Percentiles rank a stretch among this genome's conserved stretches.
Evolutionary conservation across 805 yeast genomes (phyloP).

Genomic region (Candida patagonica): DNA sequence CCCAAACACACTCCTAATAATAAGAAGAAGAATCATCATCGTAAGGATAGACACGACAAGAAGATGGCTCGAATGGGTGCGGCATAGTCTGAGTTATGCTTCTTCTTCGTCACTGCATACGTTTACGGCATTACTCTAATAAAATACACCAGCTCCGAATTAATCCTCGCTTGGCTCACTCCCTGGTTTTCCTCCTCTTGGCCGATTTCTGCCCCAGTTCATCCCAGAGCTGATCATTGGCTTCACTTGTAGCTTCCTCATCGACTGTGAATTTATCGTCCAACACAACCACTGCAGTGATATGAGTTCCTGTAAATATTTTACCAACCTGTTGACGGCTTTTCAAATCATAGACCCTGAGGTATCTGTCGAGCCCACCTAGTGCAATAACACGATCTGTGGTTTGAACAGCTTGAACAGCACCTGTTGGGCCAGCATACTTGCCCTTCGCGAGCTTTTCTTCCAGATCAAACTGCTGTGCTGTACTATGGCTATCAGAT

Average conservation of each 20-base stretch:
- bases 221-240: conserved; percentile 34
- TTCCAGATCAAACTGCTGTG: conserved; percentile 44
- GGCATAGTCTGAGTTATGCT: neutral
- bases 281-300: conserved; percentile 42
- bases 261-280: no score
- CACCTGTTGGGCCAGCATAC: conserved; percentile 69
- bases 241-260: conserved; percentile 20
- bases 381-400: conserved; percentile 40
- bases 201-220: conserved; percentile 19
- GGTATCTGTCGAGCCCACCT: conserved; percentile 84
- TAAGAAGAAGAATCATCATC: conserved; percentile 5
- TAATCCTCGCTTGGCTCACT: no score
- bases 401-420: conserved; percentile 39
- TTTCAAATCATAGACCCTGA: conserved; percentile 61
- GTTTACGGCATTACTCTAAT: conserved; percentile 1
- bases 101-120: no score
- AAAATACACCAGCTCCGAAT: conserved; percentile 3
- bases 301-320: conserved; percentile 67
- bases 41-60: conserved; percentile 15
- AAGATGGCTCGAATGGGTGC: conserved; percentile 8
- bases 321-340: conserved; percentile 56
- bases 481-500: conserved; percentile 61
- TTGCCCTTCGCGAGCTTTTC: conserved; percentile 37
- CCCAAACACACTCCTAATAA: conserved; percentile 2
- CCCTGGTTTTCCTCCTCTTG: conserved; percentile 7